These are phyloP conservation scores for Chaetomium tenue DNA, from an alignment of 495 filamentous ascomycete genomes.

Conservation along the genomic window DNA sequence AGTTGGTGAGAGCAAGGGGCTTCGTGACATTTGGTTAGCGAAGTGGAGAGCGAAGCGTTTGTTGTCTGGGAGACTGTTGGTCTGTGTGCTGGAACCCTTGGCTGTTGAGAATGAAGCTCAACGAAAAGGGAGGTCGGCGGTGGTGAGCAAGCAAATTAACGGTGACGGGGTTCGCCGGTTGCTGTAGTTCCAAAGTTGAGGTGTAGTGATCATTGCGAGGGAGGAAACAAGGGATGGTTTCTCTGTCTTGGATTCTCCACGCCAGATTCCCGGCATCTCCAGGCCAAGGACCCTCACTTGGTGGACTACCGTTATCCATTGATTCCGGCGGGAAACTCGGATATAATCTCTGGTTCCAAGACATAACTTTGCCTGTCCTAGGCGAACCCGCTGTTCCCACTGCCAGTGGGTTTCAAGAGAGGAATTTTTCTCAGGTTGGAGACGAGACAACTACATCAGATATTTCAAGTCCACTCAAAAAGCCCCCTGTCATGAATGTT, in stretches of 20 bases:
- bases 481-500: not conserved
- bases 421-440: slow-evolving; percentile 14
- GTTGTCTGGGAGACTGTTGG: slow-evolving; percentile 6
- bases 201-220: not conserved
- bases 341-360: not conserved
- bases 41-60: not conserved
- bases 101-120: not conserved
- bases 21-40: not conserved
- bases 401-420: not conserved
- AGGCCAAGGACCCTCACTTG: not conserved
- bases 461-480: not conserved
- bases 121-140: not conserved
- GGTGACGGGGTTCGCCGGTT: not conserved
- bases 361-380: not conserved
- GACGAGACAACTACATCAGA: not conserved
- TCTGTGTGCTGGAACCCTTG: not conserved
- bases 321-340: not conserved
- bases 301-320: not conserved
- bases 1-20: not conserved
- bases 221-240: not conserved
- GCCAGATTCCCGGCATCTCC: not conserved
- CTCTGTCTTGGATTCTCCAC: not conserved
- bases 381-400: slow-evolving; percentile 9
- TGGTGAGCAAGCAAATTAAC: too few relatives aligned
- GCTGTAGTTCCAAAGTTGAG: not conserved